These are phyloP conservation scores for Tetracentron sinense DNA, from an alignment of 164 flowering plant species.

Conservation along the genomic window DNA sequence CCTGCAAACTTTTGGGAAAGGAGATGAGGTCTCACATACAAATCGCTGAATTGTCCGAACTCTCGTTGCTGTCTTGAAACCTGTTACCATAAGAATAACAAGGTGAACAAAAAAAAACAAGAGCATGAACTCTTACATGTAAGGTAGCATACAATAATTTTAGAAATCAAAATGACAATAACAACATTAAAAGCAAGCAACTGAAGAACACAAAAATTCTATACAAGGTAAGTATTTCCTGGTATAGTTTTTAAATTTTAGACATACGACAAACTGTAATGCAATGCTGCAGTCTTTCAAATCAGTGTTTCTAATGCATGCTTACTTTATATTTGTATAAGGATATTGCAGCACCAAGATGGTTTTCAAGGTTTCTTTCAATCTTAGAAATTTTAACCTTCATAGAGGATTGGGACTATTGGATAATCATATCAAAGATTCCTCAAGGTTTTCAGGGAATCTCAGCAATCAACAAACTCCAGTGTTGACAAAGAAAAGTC, in stretches of 20 bases:
- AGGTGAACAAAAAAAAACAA: neutral
- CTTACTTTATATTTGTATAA: neutral
- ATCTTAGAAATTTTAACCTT: neutral
- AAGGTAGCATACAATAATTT: neutral
- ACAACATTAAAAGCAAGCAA: neutral
- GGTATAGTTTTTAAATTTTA: neutral
- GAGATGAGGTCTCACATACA: slow-evolving; percentile 26
- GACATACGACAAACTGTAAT: neutral
- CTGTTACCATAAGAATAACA: slow-evolving; percentile 26
- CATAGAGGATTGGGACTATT: neutral
- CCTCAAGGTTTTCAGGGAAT: no score
- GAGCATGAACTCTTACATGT: neutral
- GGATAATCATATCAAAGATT: neutral
- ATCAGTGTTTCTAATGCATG: neutral
- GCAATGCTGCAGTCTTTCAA: neutral
- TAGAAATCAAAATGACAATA: neutral
- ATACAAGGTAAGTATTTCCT: neutral
- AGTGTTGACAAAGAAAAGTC: neutral
- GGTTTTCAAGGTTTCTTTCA: neutral
- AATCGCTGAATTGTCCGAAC: slow-evolving; percentile 28
- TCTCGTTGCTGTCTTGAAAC: slow-evolving; percentile 38
- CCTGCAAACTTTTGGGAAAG: slow-evolving; percentile 22
- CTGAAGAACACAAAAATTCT: neutral
- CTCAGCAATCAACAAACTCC: no score
- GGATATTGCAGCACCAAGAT: neutral